Evolutionary conservation across 148 eudicot genomes (phyloP), one percentile per base, ranked within the genome.

Genomic region (Rheum nobile): DNA sequence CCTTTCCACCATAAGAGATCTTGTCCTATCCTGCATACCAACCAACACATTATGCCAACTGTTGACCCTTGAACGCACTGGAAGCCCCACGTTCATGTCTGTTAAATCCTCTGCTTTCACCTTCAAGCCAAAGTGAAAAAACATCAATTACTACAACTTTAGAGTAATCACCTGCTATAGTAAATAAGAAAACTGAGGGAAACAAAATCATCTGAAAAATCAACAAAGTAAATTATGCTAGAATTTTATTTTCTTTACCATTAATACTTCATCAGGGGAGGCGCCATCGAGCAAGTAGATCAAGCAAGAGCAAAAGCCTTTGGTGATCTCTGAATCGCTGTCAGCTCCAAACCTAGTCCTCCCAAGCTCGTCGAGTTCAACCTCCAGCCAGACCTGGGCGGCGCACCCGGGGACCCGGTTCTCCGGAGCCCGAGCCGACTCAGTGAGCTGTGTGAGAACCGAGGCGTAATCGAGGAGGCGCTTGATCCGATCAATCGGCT

Each of bases 271-370:
- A 52, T 76, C 85, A 1, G 95, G 85, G 10, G 54, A 72, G 8
- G 83, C 94, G 71, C 92, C 89, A 68, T 91, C 90, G 0, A 93
- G 80, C 78, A 87, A 74, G 81, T 85, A 89, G 14, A 89, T 81
- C 81, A 93, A 71, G 65, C 98, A 91, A 79, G 88, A 87, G 73
- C 95, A 89, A 61, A 93, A 93, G 63, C 98, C 98, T 74, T 93
- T 91, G 0, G 91, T 89, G 46, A 93, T 89, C 72, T 93, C 97
- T 3, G 97, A 93, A 83, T 93, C 98, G 72, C 95, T 93, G 32
- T 93, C 97, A 1, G 89, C 89, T 44, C 82, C 47, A 71, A 87
- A 91, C 63, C 86, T 80, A 86, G 88, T 85, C 72, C 74, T 52
- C 73, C 91, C 90, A 4, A 72, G 17, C 1, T 76, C 77, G 63